Percentiles rank a stretch among this genome's conserved stretches.
Evolutionary conservation across 2,329 filamentous ascomycete species (phyloP).

Genomic region (Fusarium sp.): DNA sequence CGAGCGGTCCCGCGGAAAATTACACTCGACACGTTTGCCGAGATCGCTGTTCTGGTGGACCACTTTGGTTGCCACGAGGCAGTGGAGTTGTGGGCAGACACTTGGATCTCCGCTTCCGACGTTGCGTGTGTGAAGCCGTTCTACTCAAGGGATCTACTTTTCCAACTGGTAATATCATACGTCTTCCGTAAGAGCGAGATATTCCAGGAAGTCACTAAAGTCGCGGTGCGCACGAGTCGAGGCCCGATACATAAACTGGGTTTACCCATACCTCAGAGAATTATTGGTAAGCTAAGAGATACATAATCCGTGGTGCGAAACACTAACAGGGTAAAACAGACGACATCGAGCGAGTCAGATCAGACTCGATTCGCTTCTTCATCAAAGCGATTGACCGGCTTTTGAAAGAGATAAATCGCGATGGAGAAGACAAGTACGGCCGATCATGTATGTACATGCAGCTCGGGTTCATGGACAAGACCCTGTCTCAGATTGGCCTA

Average conservation of each 20-base stretch:
- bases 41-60: background rate
- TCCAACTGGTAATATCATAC: background rate
- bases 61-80: background rate
- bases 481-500: background rate
- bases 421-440: too few relatives aligned
- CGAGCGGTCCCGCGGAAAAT: rapidly evolving
- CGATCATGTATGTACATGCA: background rate
- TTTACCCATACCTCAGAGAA: rapidly evolving
- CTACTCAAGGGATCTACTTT: background rate
- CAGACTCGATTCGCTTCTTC: too few relatives aligned
- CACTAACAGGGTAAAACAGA: background rate
- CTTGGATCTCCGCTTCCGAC: rapidly evolving
- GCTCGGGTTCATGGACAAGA: background rate
- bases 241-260: background rate
- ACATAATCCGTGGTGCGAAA: rapidly evolving
- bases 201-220: rapidly evolving
- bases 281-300: background rate
- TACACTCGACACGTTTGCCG: rapidly evolving
- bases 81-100: background rate
- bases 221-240: background rate
- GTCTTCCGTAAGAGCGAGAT: background rate
- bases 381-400: too few relatives aligned
- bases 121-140: rapidly evolving
- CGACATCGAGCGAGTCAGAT: background rate
- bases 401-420: too few relatives aligned